A percentile compares a stretch with the other conserved stretches of the same genome.
Conservation (phyloP, 2,329 filamentous ascomycete species). For the Cercospora janseana region DNA sequence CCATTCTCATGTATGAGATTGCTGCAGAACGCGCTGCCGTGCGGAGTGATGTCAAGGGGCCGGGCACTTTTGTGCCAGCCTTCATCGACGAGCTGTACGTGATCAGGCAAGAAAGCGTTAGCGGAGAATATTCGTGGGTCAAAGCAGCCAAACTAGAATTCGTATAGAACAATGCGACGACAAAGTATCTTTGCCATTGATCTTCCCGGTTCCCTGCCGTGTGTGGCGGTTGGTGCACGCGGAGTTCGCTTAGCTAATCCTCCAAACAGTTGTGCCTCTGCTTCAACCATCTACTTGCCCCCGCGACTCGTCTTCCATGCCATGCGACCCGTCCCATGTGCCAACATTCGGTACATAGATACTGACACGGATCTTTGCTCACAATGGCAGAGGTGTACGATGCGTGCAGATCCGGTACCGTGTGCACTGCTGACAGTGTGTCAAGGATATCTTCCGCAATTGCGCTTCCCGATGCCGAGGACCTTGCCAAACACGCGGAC, state of each 20-base stretch:
- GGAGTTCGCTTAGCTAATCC: too few species aligned
- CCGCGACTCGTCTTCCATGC: not conserved
- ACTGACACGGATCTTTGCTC: not conserved
- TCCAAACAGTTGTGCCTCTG: too few species aligned
- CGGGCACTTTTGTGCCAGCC: slow-evolving; percentile 80
- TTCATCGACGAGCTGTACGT: slow-evolving; percentile 71
- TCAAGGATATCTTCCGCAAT: slow-evolving; percentile 20
- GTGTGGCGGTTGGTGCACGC: too few species aligned
- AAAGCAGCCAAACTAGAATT: slow-evolving; percentile 50
- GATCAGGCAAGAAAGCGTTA: slow-evolving; percentile 49
- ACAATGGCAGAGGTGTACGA: slow-evolving; percentile 7
- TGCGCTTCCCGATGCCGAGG: slow-evolving; percentile 21
- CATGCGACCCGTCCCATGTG: not conserved
- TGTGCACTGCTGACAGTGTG: slow-evolving; percentile 3
- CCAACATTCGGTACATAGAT: not conserved
- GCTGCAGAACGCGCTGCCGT: slow-evolving; percentile 66
- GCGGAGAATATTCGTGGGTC: slow-evolving; percentile 54
- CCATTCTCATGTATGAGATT: slow-evolving; percentile 73
- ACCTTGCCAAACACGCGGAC: slow-evolving; percentile 12
- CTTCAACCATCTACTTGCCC: not conserved
- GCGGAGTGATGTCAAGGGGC: slow-evolving; percentile 66
- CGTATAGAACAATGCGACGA: slow-evolving; percentile 29
- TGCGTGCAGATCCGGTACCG: not conserved
- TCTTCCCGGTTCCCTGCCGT: too few species aligned
- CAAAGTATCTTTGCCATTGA: not conserved